phyloP scores from a whole-genome alignment of 495 filamentous ascomycete species.

The Penicillium daleae region DNA sequence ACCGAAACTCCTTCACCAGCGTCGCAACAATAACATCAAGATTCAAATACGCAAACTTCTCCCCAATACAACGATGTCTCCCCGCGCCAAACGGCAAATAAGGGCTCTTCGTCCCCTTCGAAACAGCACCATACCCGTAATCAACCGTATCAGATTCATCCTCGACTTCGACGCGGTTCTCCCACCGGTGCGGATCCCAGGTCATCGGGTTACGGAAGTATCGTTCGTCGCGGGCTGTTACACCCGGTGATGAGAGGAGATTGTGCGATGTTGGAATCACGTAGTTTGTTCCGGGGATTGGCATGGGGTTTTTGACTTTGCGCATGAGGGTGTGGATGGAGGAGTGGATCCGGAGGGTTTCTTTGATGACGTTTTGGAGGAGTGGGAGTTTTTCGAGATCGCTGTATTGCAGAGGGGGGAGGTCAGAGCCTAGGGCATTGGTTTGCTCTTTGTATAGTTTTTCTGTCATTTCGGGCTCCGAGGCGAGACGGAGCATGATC shows the following conservation, averaged over 20 bases:
- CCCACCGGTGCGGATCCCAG: constrained; percentile 94
- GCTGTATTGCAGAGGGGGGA: constrained; percentile 67
- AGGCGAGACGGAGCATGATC: constrained; percentile 80
- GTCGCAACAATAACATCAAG: constrained; percentile 82
- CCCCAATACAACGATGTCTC: constrained; percentile 92
- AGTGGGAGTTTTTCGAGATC: constrained; percentile 71
- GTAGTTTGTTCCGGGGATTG: constrained; percentile 76
- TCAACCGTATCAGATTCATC: constrained; percentile 75
- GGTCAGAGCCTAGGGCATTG: constrained; percentile 60
- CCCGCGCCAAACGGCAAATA: constrained; percentile 96
- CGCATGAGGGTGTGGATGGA: constrained; percentile 88
- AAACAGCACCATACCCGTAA: constrained; percentile 92
- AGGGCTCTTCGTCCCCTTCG: constrained; percentile 82
- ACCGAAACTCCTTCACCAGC: constrained; percentile 74
- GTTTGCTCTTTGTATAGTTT: constrained; percentile 78
- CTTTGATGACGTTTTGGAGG: constrained; percentile 72
- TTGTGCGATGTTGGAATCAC: constrained; percentile 75
- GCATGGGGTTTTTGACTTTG: constrained; percentile 78
- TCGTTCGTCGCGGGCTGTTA: constrained; percentile 66
- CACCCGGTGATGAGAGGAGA: constrained; percentile 80
- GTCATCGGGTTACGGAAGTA: constrained; percentile 79
- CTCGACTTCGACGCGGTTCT: constrained; percentile 55
- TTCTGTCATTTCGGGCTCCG: constrained; percentile 71
- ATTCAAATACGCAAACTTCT: constrained; percentile 96
- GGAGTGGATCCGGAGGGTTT: constrained; percentile 78